Base-by-base conservation (phyloP, 805 yeast genomes). In the Metschnikowia vanudenii region DNA sequence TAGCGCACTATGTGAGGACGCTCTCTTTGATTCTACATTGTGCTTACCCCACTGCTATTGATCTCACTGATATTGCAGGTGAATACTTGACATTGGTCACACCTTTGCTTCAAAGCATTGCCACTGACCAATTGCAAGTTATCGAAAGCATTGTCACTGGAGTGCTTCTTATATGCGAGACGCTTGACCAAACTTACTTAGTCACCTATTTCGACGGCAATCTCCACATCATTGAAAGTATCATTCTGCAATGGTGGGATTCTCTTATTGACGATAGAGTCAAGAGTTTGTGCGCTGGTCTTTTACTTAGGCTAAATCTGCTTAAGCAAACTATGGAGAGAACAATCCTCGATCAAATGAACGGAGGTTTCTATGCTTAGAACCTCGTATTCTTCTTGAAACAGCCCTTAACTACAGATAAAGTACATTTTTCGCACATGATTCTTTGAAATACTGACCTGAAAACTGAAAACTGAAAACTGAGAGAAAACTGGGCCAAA, bases 1-100 rank as follows among this genome's bases (percentile, higher is more conserved):
- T 71, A 30, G 72, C 80, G 0, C 91, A 85, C 58, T 84, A 73
- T 60, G 54, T 85, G 38, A 75, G 78, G 44, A 81, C 88, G 0
- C 57, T 85, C 44, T 72, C 80, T 0, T 56, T 85, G n/a, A 54
- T 85, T 2, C 59, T 83, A 17, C 80, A 79, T 43, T 67, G 81
- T 41, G 80, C 85, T 0, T 76, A 79, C 49, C 89, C 88, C 1
- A 65, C 80, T 2, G 65, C 79, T 0, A 52, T 65, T 1, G 75
- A 78, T 37, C 57, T 81, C 19, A 59, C 65, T 1, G 86, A 79
- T 31, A 83, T 86, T 88, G 68, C 78, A 1, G 58, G 64, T 2
- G 90, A 84, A 51, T 62, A 75, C 45, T 50, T 84, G 6, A 53
- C 61, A 0, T 58, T 80, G n/a, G 50, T 60, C 5, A 51, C 50